phyloP scores from a whole-genome alignment of 352 stramenopile species.

The Pythium scleroteichum region DNA sequence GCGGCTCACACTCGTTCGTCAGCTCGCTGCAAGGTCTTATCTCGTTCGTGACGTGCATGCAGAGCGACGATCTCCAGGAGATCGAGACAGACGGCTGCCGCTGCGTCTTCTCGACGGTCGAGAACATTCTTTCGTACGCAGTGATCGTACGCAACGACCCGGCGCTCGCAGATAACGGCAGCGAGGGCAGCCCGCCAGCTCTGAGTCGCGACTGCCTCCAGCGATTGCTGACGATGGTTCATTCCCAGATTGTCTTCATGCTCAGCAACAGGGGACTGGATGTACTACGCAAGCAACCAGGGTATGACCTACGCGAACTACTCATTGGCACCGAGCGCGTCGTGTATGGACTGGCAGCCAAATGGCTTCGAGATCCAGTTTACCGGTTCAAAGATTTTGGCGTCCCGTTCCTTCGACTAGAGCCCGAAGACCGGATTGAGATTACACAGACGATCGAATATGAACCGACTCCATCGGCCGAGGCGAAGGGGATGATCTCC shows the following conservation, averaged over 20 bases:
- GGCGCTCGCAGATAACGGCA: constrained; percentile 6
- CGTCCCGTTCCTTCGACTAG: constrained; percentile 51
- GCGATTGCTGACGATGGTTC: constrained; percentile 50
- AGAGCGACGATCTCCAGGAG: constrained; percentile 58
- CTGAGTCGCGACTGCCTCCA: constrained; percentile 37
- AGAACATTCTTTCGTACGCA: constrained; percentile 52
- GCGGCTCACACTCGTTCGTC: constrained; percentile 46
- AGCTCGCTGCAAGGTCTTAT: constrained; percentile 68
- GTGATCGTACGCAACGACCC: constrained; percentile 39
- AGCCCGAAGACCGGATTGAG: constrained; percentile 38
- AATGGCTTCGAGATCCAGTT: constrained; percentile 40
- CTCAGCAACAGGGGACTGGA: constrained; percentile 62
- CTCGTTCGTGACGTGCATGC: constrained; percentile 57
- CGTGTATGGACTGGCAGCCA: constrained; percentile 40
- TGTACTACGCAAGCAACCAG: constrained; percentile 53
- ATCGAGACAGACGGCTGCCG: constrained; percentile 40
- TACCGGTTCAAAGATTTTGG: constrained; percentile 50
- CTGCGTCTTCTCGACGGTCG: constrained; percentile 47
- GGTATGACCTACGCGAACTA: constrained; percentile 74
- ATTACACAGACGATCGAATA: constrained; percentile 52
- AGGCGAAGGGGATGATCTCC: constrained; percentile 52
- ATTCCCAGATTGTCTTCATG: constrained; percentile 62
- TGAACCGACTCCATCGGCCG: constrained; percentile 24
- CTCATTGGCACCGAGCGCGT: constrained; percentile 61
- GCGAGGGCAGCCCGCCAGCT: neutral